phyloP scores from a whole-genome alignment of 225 moss, liverwort and hornwort genomes.

The Asterella californica region DNA sequence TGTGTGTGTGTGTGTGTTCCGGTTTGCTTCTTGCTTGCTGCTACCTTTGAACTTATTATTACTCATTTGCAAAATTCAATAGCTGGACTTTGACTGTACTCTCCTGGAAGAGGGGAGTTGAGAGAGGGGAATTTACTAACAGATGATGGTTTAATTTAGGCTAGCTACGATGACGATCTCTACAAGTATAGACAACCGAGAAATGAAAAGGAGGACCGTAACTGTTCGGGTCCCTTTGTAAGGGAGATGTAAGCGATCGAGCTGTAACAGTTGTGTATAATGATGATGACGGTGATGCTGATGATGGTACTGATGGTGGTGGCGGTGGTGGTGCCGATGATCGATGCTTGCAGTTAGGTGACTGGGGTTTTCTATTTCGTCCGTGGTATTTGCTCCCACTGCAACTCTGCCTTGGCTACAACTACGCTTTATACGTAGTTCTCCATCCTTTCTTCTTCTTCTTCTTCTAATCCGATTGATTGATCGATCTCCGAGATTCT shows the following conservation, averaged over 20 bases:
- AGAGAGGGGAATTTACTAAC: not conserved
- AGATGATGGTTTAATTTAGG: not conserved
- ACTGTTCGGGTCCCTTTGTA: constrained; percentile 8
- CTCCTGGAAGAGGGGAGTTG: not conserved
- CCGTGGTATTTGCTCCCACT: not conserved
- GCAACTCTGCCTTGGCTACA: not conserved
- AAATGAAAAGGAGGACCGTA: not conserved
- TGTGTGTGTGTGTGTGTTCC: not conserved
- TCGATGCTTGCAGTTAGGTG: not conserved
- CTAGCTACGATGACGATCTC: not conserved
- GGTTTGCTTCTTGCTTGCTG: too few species aligned
- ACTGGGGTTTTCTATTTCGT: not conserved
- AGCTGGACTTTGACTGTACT: not conserved
- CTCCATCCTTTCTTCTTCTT: not conserved
- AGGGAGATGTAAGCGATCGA: constrained; percentile 12
- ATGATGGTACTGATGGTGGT: not conserved
- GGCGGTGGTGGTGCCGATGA: not conserved
- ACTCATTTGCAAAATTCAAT: constrained; percentile 19
- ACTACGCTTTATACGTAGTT: not conserved
- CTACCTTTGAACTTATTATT: not conserved
- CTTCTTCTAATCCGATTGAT: not conserved
- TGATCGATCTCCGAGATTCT: not conserved
- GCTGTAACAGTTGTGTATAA: too few species aligned
- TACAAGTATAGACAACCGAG: not conserved
- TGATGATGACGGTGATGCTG: not conserved